Base-by-base conservation (phyloP, 2,329 filamentous ascomycete genomes). In the Aspergillus piperis region DNA sequence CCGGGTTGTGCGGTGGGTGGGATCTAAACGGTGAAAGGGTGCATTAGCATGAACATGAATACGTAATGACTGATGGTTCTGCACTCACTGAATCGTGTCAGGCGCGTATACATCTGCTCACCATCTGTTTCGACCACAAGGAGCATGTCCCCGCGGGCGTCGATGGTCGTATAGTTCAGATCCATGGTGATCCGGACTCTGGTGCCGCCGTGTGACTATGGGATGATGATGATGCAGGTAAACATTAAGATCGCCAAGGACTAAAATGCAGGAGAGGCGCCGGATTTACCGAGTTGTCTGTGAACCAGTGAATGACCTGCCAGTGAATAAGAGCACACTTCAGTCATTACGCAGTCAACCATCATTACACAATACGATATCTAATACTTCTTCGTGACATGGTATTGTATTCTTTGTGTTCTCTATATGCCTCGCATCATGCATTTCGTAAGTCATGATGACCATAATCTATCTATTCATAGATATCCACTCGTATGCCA, bases 61-160 rank as follows among this genome's bases (percentile, higher is more conserved):
- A 23, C 21, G 3, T 5, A 3, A 23, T 3, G 21, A 23, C 21
- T 23, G 21, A 23, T 23, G 3, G 21, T 8, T 36, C 11, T 0
- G 10, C 8, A 44, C 39, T 38, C 48, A 61, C 61, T 47, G 13
- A 15, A 21, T 2, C 42, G 39, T 10, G 44, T 5, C 11, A 54
- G 8, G 3, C 13, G 36, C 13, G 57, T 15, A 27, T 56, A 27
- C 8, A 59, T 19, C n/a, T n/a, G 25, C 0, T 32, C 25, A 13
- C 21, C n/a, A 32, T 17, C 8, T 13, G 50, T 11, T 11, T 50
- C 41, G 17, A 61, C 10, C 5, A 57, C 6, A 5, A 59, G 27
- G 8, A 63, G 32, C 11, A 57, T 25, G 38, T 63, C 59, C 17
- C 55, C 55, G 5, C 52, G 25, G 15, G 61, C 47, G 27, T 61